Base-by-base conservation (phyloP, 1,139 yeast species). In the Lodderomyces theae region DNA sequence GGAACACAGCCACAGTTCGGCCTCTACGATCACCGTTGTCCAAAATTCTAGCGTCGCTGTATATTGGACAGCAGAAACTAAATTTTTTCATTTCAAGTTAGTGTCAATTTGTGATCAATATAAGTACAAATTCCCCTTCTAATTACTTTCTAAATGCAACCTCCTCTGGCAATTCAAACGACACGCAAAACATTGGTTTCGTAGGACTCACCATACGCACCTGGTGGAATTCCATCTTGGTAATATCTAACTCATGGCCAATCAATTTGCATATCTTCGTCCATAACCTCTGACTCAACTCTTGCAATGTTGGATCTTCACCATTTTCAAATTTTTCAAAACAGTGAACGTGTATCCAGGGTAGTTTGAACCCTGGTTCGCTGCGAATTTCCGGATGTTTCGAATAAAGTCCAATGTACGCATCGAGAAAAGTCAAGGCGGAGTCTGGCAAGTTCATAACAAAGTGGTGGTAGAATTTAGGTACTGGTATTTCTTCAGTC, bases 371-470 rank as follows among this genome's bases (percentile, higher is more conserved):
- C n/a, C 72, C 74, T 3, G 73, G 71, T 18, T 57, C 51, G 2
- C 46, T 36, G 48, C 54, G 65, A 35, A 71, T 58, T 39, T 65
- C 63, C 3, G 64, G 66, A 29, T 66, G 64, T 35, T 51, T 39
- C 1, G 72, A 50, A 54, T 83, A 88, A 15, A 89, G 69, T 0
- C 96, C 96, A 42, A 78, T 68, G 54, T 78, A 90, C 39, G 81
- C 85, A 52, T 82, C 81, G 40, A 92, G 66, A 54, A 94, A 94
- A n/a, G 84, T 81, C 22, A 92, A 69, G 0, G 98, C 97, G 33
- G 89, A 75, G 56, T 88, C 98, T 2, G 99, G 99, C 42, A 94
- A 72, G 58, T 94, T 94, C 98, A 94, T 92, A 9, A 89, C 96
- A 56, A 80, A 94, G 57, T 90, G 89, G 34, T 77, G 64, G 49